Base-by-base conservation (phyloP, 2,329 filamentous ascomycete species). In the Xylogone sp. region DNA sequence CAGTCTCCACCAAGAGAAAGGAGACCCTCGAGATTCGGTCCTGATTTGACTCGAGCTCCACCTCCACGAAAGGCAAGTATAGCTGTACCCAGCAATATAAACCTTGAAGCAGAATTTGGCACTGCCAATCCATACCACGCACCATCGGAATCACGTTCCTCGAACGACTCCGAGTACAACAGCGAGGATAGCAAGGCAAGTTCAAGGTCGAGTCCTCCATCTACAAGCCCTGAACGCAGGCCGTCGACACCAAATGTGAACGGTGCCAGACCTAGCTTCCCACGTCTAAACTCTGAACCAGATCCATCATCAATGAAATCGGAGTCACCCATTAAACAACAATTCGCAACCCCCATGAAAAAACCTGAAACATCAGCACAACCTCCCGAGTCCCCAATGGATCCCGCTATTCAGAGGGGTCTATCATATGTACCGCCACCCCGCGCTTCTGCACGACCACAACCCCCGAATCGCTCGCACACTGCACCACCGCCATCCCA, bases 101-200 rank as follows among this genome's bases (percentile, higher is more conserved):
- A 85, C 59, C 70, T 84, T 7, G 79, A 77, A 1, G 75, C 73
- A 27, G 82, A 84, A 52, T 85, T 85, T 57, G 82, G 82, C 10
- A 66, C 74, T 21, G 76, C 79, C 29, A 86, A 86, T 59, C 79
- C 82, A 0, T 86, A 87, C 59, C 84, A 88, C 59, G 76, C 79
- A 3, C 72, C 81, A 0, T 82, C 83, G 1, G 78, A 81, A 53
- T 90, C 86, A 2, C 77, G 79, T 21, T 84, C 83, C 0, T 89
- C 86, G 0, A 82, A 79, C 18, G 76, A 77, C 43, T 88, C 85
- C 2, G 78, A 75, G 1, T 78, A 75, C 39, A n/a, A n/a, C n/a
- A 86, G 82, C 50, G 75, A 77, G n/a, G 70, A 69, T 1, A 82
- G 82, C 59, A 78, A 79, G 53, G 71, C 78, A 1, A 88, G 84